These are phyloP conservation scores for Saraca asoca DNA, from an alignment of 331 rosid genomes.

Conservation along the genomic window DNA sequence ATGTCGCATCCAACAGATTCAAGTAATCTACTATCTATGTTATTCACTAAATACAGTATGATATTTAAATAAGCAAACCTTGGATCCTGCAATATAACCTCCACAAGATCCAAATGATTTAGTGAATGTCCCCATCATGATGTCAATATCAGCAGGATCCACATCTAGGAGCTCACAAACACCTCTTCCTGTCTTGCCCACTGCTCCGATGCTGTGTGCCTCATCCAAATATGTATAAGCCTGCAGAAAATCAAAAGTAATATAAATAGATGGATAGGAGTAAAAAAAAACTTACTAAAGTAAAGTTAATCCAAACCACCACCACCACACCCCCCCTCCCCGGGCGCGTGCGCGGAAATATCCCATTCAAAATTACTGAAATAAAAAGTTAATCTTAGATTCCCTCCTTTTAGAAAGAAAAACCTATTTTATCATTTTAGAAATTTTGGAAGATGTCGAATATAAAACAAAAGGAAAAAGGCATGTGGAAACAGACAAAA, in stretches of 20 bases:
- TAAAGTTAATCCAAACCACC: conserved; percentile 2
- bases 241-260: conserved; percentile 38
- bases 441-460: background rate
- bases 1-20: background rate
- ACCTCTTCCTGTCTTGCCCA: conserved; percentile 89
- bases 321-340: background rate
- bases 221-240: conserved; percentile 84
- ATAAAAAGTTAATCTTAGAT: no score
- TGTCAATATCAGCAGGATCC: conserved; percentile 82
- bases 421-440: background rate
- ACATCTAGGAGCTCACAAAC: conserved; percentile 93
- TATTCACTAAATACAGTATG: conserved; percentile 7
- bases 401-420: background rate
- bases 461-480: background rate
- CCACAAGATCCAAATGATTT: conserved; percentile 96
- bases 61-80: conserved; percentile 48
- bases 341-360: no score
- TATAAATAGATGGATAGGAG: no score
- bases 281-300: background rate
- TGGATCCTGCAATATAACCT: conserved; percentile 91
- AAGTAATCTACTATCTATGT: background rate
- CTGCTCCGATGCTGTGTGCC: conserved; percentile 99
- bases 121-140: conserved; percentile 98
- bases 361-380: no score
- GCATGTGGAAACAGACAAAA: background rate